Percentiles rank a stretch among this genome's conserved stretches.
Evolutionary conservation across 78 protist genomes (phyloP).

Genomic region (Isochrysis galbana): DNA sequence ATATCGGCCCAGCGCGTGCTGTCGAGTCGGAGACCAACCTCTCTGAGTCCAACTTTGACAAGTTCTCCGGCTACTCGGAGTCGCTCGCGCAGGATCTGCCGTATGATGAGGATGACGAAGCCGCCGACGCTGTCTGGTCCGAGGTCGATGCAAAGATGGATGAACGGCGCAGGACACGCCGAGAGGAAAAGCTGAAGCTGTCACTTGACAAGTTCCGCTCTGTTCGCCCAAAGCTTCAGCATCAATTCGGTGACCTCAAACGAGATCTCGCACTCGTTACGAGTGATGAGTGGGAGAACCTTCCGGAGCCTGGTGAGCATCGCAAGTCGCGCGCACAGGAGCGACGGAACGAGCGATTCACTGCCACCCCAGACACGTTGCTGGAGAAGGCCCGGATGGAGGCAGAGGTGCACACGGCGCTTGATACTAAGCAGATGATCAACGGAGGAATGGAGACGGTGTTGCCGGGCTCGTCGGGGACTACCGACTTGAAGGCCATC

Average conservation of each 20-base stretch:
- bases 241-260: conserved; percentile 82
- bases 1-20: conserved; percentile 77
- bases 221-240: conserved; percentile 75
- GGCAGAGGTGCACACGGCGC: not conserved
- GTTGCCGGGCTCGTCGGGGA: not conserved
- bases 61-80: conserved; percentile 80
- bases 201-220: conserved; percentile 16
- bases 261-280: conserved; percentile 56
- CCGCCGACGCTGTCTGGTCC: not conserved
- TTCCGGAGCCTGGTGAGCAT: conserved; percentile 67
- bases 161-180: conserved; percentile 21
- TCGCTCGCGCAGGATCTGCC: conserved; percentile 46
- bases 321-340: not conserved
- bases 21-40: not conserved
- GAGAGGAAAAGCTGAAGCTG: conserved; percentile 43
- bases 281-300: conserved; percentile 62
- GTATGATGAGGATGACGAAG: conserved; percentile 65
- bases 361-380: conserved; percentile 52
- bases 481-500: conserved; percentile 75
- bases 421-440: not conserved
- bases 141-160: conserved; percentile 48
- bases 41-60: conserved; percentile 75
- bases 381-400: conserved; percentile 39
- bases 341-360: conserved; percentile 3
- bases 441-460: not conserved